phyloP scores from a whole-genome alignment of 345 rosid genomes.

The Reutealis trisperma region DNA sequence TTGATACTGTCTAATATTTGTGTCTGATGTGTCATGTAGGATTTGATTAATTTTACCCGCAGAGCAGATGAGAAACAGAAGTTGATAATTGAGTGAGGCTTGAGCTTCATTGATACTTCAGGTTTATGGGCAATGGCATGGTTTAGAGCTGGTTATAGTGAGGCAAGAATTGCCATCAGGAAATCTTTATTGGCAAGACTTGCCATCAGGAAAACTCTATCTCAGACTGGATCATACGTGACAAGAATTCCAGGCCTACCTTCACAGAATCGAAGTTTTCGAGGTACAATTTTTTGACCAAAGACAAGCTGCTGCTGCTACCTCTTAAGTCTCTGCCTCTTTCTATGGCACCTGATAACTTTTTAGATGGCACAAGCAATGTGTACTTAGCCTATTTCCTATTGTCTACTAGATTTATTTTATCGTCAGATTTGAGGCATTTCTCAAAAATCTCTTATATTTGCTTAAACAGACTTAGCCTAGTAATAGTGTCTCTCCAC shows the following conservation, averaged over 20 bases:
- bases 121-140: constrained; percentile 48
- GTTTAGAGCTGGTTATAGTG: constrained; percentile 62
- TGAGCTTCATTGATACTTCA: constrained; percentile 3
- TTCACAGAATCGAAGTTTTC: constrained; percentile 43
- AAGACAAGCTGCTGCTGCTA: constrained; percentile 50
- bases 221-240: constrained; percentile 46
- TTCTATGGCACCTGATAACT: constrained; percentile 71
- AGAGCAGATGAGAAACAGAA: not conserved
- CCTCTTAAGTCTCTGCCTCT: constrained; percentile 70
- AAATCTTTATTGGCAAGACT: too few relatives aligned
- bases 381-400: constrained; percentile 44
- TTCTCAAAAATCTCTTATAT: too few relatives aligned
- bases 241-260: constrained; percentile 44
- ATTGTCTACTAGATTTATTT: not conserved
- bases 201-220: too few relatives aligned
- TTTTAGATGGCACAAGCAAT: constrained; percentile 78
- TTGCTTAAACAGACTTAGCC: too few relatives aligned
- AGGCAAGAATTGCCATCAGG: constrained; percentile 61
- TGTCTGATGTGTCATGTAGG: not conserved
- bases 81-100: not conserved
- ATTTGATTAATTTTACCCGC: not conserved
- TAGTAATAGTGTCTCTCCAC: too few relatives aligned
- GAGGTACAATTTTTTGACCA: constrained; percentile 48
- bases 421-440: too few relatives aligned
- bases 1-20: not conserved